These are phyloP conservation scores for Prototheca wickerhamii DNA, from an alignment of 163 green algal species.

Conservation along the genomic window DNA sequence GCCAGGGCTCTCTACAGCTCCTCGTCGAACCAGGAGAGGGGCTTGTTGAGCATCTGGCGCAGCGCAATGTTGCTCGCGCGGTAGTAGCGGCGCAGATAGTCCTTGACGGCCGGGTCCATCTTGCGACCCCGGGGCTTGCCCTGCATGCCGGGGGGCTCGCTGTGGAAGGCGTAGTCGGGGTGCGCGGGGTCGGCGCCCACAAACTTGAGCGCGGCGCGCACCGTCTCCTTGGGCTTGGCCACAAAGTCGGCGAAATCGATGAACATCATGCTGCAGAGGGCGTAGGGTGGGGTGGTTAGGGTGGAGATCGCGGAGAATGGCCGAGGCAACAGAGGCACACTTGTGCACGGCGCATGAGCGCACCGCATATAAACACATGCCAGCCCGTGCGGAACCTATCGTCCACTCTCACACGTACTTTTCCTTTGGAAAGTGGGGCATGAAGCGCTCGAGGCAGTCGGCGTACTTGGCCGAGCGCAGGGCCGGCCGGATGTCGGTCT, in stretches of 20 bases:
- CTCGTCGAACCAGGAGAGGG: slow-evolving; percentile 37
- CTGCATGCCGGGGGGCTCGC: slow-evolving; percentile 46
- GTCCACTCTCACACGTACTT: slow-evolving; percentile 36
- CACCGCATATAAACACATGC: neutral
- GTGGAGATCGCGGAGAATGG: neutral
- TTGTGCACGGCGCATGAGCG: neutral
- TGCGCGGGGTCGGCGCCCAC: slow-evolving; percentile 40
- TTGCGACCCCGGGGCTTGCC: slow-evolving; percentile 35
- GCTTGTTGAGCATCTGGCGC: slow-evolving; percentile 35
- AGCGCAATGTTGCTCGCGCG: slow-evolving; percentile 36
- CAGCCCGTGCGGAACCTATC: neutral
- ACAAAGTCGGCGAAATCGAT: slow-evolving; percentile 63
- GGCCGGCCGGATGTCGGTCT: slow-evolving; percentile 19
- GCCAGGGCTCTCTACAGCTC: neutral
- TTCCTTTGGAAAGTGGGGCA: slow-evolving; percentile 46
- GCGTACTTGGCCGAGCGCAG: slow-evolving; percentile 47
- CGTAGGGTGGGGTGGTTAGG: neutral
- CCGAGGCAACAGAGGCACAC: neutral
- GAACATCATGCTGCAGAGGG: slow-evolving; percentile 59
- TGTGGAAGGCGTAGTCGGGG: slow-evolving; percentile 23
- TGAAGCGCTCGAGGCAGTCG: slow-evolving; percentile 54
- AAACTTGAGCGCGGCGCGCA: slow-evolving; percentile 50
- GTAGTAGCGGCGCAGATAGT: slow-evolving; percentile 38
- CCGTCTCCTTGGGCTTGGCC: slow-evolving; percentile 37
- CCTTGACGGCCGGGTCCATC: slow-evolving; percentile 47